These are phyloP conservation scores for Zymoseptoria ardabiliae DNA, from an alignment of 2,329 filamentous ascomycete genomes.

Conservation along the genomic window DNA sequence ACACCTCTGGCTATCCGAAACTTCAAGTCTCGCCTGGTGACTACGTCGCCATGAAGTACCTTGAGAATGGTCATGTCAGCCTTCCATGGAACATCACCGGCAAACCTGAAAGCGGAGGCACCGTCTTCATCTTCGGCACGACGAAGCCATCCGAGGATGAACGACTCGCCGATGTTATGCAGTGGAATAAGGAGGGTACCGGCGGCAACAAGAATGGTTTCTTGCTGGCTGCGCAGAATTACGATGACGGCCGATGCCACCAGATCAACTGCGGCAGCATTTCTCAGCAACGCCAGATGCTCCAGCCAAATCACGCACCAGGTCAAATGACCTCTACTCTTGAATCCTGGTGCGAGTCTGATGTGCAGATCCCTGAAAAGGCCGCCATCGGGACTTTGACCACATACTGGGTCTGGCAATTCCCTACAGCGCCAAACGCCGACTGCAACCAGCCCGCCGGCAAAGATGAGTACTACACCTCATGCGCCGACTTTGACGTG, in stretches of 20 bases:
- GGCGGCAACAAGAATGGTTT: conserved; percentile 72
- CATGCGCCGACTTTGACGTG: conserved; percentile 50
- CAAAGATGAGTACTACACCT: conserved; percentile 53
- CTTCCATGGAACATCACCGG: conserved; percentile 34
- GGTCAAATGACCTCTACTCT: conserved; percentile 38
- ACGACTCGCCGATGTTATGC: conserved; percentile 57
- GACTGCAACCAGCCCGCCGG: conserved; percentile 39
- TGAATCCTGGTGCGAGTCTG: conserved; percentile 72
- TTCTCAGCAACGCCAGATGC: conserved; percentile 50
- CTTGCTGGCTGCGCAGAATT: conserved; percentile 71
- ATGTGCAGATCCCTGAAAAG: conserved; percentile 66
- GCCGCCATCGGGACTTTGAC: conserved; percentile 61
- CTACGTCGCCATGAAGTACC: conserved; percentile 44
- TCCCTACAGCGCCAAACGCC: conserved; percentile 51
- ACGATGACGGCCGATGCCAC: conserved; percentile 86
- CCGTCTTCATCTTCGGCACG: conserved; percentile 45
- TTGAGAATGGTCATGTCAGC: conserved; percentile 46
- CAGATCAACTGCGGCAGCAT: conserved; percentile 60
- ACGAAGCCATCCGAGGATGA: conserved; percentile 46
- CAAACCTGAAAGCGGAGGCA: conserved; percentile 39
- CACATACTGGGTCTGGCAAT: conserved; percentile 96
- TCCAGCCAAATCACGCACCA: conserved; percentile 49
- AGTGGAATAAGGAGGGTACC: conserved; percentile 73
- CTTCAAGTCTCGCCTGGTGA: conserved; percentile 49
- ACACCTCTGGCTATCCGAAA: conserved; percentile 50